Conservation (phyloP, 2,329 filamentous ascomycete genomes). For the Bipolaris victoriae region DNA sequence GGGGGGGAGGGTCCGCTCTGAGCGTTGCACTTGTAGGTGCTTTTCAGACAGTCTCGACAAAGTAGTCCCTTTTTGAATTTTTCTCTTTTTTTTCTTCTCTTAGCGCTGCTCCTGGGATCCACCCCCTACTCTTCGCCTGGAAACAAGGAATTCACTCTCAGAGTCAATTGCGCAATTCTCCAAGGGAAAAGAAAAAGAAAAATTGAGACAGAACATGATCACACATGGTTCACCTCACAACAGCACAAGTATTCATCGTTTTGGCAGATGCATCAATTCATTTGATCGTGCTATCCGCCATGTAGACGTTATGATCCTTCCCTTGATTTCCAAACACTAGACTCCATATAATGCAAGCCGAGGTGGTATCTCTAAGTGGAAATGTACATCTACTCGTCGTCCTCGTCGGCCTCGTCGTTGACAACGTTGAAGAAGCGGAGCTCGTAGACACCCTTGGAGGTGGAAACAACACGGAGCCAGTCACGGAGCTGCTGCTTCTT, state of each 20-base stretch:
- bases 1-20: neutral
- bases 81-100: neutral
- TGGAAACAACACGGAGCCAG: slow-evolving; percentile 99
- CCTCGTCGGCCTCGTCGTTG: slow-evolving; percentile 96
- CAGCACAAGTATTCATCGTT: neutral
- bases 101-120: neutral
- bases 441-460: slow-evolving; percentile 98
- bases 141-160: neutral
- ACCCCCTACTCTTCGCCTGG: neutral
- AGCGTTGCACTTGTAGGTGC: neutral
- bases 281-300: slow-evolving; percentile 42
- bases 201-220: neutral
- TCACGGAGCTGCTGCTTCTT: slow-evolving; percentile 99
- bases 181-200: neutral
- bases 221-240: neutral
- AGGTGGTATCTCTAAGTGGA: slow-evolving; percentile 19
- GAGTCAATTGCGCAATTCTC: neutral
- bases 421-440: slow-evolving; percentile 99
- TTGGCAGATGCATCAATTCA: slow-evolving; percentile 35
- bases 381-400: slow-evolving; percentile 81
- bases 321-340: slow-evolving; percentile 23
- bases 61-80: neutral
- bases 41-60: neutral
- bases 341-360: slow-evolving; percentile 26
- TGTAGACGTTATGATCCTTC: slow-evolving; percentile 26